Conservation (phyloP, 1,284 basidiomycete species). For the Marasmius sp. region DNA sequence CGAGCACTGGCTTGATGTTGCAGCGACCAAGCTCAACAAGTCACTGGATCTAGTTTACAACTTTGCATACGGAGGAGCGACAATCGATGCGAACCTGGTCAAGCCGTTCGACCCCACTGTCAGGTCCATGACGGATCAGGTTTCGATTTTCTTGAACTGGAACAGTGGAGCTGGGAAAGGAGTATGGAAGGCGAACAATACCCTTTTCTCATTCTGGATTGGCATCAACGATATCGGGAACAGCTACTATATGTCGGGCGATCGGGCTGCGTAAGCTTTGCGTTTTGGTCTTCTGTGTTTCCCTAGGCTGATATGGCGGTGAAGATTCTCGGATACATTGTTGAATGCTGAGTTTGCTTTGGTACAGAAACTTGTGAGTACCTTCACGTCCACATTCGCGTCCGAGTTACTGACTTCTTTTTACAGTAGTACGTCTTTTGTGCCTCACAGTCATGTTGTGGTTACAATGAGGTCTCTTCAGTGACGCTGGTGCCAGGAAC, state of each 20-base stretch:
- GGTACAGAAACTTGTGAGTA: slow-evolving; percentile 50
- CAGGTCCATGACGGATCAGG: slow-evolving; percentile 51
- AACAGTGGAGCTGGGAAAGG: slow-evolving; percentile 16
- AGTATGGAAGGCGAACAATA: slow-evolving; percentile 51
- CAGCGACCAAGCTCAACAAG: slow-evolving; percentile 49
- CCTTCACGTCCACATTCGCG: not conserved
- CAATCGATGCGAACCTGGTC: slow-evolving; percentile 53
- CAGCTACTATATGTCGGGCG: slow-evolving; percentile 44
- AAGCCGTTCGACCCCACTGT: slow-evolving; percentile 49
- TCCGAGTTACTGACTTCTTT: not conserved
- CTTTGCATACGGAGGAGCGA: slow-evolving; percentile 61
- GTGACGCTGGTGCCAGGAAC: slow-evolving; percentile 47
- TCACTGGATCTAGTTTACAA: slow-evolving; percentile 57
- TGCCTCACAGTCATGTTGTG: not conserved
- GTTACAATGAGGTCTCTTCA: not conserved
- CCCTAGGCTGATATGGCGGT: not conserved
- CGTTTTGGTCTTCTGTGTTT: not conserved
- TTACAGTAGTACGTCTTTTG: slow-evolving; percentile 21
- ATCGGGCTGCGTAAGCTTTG: slow-evolving; percentile 45
- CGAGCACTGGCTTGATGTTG: slow-evolving; percentile 57
- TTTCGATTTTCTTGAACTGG: not conserved
- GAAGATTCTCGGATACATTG: slow-evolving; percentile 47
- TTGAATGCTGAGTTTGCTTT: slow-evolving; percentile 52
- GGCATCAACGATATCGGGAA: slow-evolving; percentile 65
- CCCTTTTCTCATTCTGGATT: slow-evolving; percentile 61